Conservation (phyloP, 1,139 yeast species). For the Spathaspora sp. region DNA sequence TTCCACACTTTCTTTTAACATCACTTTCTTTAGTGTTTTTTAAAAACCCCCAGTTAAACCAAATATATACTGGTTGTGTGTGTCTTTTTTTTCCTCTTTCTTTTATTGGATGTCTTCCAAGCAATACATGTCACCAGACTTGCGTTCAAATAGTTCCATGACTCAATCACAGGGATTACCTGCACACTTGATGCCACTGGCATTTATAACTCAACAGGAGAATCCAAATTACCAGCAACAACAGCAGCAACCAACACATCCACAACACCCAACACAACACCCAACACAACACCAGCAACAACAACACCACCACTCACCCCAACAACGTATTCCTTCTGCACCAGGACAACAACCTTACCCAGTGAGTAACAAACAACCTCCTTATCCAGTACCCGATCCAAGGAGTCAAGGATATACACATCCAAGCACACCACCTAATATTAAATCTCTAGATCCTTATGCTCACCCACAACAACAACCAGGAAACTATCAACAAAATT, state of each 20-base stretch:
- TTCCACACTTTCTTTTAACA: background rate
- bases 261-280: too few species aligned
- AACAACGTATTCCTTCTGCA: constrained; percentile 3
- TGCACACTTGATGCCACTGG: constrained; percentile 37
- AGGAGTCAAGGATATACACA: background rate
- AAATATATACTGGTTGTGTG: background rate
- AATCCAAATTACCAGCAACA: constrained; percentile 7
- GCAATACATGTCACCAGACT: constrained; percentile 1
- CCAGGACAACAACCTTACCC: background rate
- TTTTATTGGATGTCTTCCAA: constrained; percentile 3
- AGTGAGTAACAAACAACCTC: background rate
- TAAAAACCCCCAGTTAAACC: background rate
- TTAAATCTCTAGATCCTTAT: background rate
- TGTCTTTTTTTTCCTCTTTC: background rate
- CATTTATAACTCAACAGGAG: constrained; percentile 19
- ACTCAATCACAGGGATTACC: constrained; percentile 19
- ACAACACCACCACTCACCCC: background rate
- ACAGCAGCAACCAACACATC: constrained; percentile 1
- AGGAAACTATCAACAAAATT: background rate
- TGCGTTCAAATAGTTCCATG: constrained; percentile 1
- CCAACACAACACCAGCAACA: constrained; percentile 6
- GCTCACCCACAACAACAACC: background rate
- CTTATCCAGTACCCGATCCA: background rate
- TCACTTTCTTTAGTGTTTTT: background rate
- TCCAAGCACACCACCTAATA: background rate